Evolutionary conservation across 129 eudicot genomes (phyloP).

Genomic region (Escallonia herrerae): DNA sequence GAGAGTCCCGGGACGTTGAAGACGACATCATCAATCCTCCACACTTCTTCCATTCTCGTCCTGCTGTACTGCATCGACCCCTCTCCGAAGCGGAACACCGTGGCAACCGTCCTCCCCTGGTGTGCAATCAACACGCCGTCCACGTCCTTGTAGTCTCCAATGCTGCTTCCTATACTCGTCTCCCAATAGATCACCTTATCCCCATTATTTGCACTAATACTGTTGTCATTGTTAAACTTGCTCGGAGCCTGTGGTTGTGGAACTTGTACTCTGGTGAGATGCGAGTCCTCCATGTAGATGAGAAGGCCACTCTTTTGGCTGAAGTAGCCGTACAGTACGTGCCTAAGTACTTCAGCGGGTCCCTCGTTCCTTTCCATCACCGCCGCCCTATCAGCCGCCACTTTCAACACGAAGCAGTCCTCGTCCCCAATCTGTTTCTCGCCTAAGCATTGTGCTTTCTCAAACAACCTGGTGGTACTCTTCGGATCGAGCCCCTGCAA

Average conservation of each 20-base stretch:
- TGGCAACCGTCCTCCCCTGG: conserved; percentile 47
- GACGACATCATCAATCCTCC: conserved; percentile 59
- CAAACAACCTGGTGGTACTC: conserved; percentile 47
- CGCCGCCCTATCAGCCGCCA: conserved; percentile 34
- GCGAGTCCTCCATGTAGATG: conserved; percentile 63
- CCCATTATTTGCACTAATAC: background rate
- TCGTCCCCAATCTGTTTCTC: conserved; percentile 57
- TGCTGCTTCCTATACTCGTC: conserved; percentile 55
- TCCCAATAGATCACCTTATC: conserved; percentile 46
- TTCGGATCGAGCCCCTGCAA: conserved; percentile 66
- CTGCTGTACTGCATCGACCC: conserved; percentile 25
- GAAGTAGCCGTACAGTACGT: conserved; percentile 63
- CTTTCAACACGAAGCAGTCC: conserved; percentile 63
- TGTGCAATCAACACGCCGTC: conserved; percentile 63
- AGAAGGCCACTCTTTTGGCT: conserved; percentile 64
- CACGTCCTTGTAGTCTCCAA: conserved; percentile 51
- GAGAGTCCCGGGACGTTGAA: conserved; percentile 63
- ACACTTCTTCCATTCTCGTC: conserved; percentile 61
- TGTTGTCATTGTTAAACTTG: background rate
- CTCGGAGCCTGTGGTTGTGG: background rate
- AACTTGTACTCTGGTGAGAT: conserved; percentile 42
- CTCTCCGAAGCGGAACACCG: conserved; percentile 59
- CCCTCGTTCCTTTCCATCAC: conserved; percentile 51
- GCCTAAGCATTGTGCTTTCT: conserved; percentile 44
- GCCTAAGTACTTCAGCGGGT: conserved; percentile 57